These are phyloP conservation scores for Rhodotorula toruloides DNA, from an alignment of 768 basidiomycete genomes.

Conservation along the genomic window DNA sequence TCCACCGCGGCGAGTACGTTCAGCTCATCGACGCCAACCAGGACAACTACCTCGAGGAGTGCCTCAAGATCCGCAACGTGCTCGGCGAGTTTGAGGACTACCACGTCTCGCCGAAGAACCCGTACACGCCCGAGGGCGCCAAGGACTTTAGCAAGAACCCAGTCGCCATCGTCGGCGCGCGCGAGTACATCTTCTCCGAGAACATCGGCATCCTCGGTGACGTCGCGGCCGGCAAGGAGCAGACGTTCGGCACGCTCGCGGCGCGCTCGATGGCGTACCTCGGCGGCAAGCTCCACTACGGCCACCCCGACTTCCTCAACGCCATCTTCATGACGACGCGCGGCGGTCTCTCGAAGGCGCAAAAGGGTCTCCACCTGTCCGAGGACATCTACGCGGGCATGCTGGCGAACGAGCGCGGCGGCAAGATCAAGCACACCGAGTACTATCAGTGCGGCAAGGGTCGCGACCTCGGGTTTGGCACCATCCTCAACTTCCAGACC, in stretches of 20 bases:
- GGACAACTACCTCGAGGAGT: slow-evolving; percentile 99
- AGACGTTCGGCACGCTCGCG: slow-evolving; percentile 97
- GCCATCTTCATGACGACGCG: slow-evolving; percentile 96
- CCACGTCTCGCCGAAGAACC: slow-evolving; percentile 72
- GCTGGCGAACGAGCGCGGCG: slow-evolving; percentile 95
- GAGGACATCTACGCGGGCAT: slow-evolving; percentile 99
- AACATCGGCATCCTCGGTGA: slow-evolving; percentile 99
- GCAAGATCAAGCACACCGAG: slow-evolving; percentile 96
- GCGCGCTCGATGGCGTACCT: slow-evolving; percentile 95
- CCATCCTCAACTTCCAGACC: slow-evolving; percentile 98
- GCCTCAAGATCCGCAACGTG: slow-evolving; percentile 97
- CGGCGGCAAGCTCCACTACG: slow-evolving; percentile 96
- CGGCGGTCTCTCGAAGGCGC: slow-evolving; percentile 96
- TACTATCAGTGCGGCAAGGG: slow-evolving; percentile 98
- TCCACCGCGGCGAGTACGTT: slow-evolving; percentile 97
- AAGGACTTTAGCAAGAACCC: slow-evolving; percentile 77
- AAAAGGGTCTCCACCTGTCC: slow-evolving; percentile 97
- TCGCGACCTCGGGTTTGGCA: slow-evolving; percentile 96
- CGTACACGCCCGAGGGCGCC: slow-evolving; percentile 58
- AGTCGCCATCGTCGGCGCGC: slow-evolving; percentile 94
- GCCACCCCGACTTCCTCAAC: slow-evolving; percentile 98
- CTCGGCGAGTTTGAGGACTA: slow-evolving; percentile 97
- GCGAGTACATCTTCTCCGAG: slow-evolving; percentile 99
- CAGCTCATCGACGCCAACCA: slow-evolving; percentile 99
- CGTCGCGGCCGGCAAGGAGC: slow-evolving; percentile 97